phyloP scores from a whole-genome alignment of 495 filamentous ascomycete genomes.

The Aspergillus coremiiformis region DNA sequence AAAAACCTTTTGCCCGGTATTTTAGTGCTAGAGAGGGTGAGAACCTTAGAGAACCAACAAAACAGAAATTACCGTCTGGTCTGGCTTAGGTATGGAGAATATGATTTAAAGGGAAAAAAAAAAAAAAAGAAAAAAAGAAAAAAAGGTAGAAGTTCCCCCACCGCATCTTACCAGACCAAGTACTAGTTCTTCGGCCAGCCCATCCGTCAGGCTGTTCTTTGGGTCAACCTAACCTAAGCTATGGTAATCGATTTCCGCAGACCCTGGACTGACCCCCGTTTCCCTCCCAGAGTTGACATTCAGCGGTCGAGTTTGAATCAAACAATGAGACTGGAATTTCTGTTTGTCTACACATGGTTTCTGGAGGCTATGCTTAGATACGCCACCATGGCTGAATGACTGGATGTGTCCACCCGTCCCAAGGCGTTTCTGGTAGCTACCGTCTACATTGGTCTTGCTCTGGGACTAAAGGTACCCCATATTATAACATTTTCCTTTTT shows the following conservation, averaged over 20 bases:
- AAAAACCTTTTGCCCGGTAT: background rate
- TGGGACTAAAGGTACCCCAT: too few species aligned
- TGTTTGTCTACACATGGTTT: background rate
- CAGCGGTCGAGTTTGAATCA: background rate
- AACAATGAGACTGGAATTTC: background rate
- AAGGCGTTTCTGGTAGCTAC: background rate
- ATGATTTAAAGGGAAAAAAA: too few species aligned
- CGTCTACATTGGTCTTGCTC: too few species aligned
- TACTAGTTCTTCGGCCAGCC: background rate
- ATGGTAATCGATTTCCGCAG: constrained; percentile 1
- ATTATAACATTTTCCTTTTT: background rate
- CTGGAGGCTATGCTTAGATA: background rate
- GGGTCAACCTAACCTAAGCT: constrained; percentile 1
- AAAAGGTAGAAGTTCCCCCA: background rate
- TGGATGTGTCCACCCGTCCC: too few species aligned
- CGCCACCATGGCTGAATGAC: background rate
- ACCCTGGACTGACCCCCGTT: constrained; percentile 3
- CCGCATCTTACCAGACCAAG: background rate
- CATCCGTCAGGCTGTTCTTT: constrained; percentile 1
- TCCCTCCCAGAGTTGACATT: background rate
- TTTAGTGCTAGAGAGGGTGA: background rate
- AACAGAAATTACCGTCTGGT: background rate
- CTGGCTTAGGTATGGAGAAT: background rate
- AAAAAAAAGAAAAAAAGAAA: too few species aligned
- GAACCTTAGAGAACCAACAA: background rate